A percentile compares a stretch with the other conserved stretches of the same genome.
Evolutionary conservation across 1,284 basidiomycete genomes (phyloP).

Genomic region (Marasmius sp.): DNA sequence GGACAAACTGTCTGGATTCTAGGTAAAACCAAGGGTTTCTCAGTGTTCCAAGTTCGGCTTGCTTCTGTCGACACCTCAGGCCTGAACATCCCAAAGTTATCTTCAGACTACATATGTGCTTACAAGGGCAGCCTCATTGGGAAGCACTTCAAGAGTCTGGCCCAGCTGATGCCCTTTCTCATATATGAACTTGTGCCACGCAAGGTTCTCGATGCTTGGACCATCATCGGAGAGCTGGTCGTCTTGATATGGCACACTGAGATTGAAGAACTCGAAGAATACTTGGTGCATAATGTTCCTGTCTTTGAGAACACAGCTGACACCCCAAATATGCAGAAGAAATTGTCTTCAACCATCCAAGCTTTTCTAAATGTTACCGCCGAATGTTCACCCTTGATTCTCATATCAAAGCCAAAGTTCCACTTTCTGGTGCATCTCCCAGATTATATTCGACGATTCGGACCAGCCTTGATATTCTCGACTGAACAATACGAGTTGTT

Average conservation of each 20-base stretch:
- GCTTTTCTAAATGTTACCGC: conserved; percentile 15
- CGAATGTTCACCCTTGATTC: conserved; percentile 14
- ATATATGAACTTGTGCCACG: conserved; percentile 19
- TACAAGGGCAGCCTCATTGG: conserved; percentile 25
- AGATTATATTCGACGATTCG: conserved; percentile 21
- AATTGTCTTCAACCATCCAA: conserved; percentile 13
- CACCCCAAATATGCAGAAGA: not conserved
- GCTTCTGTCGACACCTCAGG: conserved; percentile 17
- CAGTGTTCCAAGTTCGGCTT: conserved; percentile 12
- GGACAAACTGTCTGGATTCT: conserved; percentile 11
- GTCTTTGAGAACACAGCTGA: conserved; percentile 1
- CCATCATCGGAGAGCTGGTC: conserved; percentile 13
- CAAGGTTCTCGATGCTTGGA: conserved; percentile 14
- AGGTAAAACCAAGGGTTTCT: conserved; percentile 4
- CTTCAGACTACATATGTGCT: conserved; percentile 22
- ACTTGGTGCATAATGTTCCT: conserved; percentile 10
- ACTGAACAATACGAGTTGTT: conserved; percentile 19
- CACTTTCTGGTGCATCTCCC: conserved; percentile 20
- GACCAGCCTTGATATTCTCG: conserved; percentile 16
- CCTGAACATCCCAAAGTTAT: conserved; percentile 17
- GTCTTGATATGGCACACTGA: conserved; percentile 23
- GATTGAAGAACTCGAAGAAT: conserved; percentile 18
- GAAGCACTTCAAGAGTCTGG: conserved; percentile 27
- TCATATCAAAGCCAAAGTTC: conserved; percentile 22
- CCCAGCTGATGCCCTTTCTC: conserved; percentile 21